These are phyloP conservation scores for Sporothrix curviconia DNA, from an alignment of 2,329 filamentous ascomycete genomes.

Conservation along the genomic window DNA sequence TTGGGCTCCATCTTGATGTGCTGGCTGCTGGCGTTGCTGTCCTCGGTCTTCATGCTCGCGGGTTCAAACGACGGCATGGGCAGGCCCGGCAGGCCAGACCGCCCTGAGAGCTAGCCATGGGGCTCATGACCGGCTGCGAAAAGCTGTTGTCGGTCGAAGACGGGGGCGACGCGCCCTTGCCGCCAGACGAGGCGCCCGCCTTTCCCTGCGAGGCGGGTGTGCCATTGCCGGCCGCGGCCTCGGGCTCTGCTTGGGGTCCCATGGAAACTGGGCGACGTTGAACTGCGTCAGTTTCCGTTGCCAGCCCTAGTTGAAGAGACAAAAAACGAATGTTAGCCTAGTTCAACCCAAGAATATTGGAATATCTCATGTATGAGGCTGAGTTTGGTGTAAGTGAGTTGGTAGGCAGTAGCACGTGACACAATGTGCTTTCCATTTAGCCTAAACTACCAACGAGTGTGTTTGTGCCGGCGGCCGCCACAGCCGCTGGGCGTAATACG, in stretches of 20 bases:
- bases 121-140: slow-evolving; percentile 32
- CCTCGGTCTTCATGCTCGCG: slow-evolving; percentile 3
- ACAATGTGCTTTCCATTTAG: no score
- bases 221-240: slow-evolving; percentile 29
- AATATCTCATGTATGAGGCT: neutral
- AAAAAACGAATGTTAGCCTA: slow-evolving; percentile 9
- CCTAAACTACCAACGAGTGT: no score
- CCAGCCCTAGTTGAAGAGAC: slow-evolving; percentile 75
- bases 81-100: slow-evolving; percentile 25
- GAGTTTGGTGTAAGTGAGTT: neutral
- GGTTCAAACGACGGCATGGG: slow-evolving; percentile 22
- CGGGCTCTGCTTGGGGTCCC: slow-evolving; percentile 75
- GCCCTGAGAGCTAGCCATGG: slow-evolving; percentile 25
- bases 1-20: slow-evolving; percentile 19
- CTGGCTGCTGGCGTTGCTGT: slow-evolving; percentile 17
- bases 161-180: slow-evolving; percentile 19
- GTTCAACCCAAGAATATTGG: no score
- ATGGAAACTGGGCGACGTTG: slow-evolving; percentile 82
- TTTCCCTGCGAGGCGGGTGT: neutral
- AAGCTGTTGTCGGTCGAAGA: slow-evolving; percentile 22
- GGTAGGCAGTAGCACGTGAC: neutral
- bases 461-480: neutral
- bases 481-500: no score
- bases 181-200: neutral
- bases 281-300: slow-evolving; percentile 82